Evolutionary conservation across 306 rosid genomes (phyloP), one percentile per base, ranked within the genome.

Genomic region (Spatholobus suberectus): DNA sequence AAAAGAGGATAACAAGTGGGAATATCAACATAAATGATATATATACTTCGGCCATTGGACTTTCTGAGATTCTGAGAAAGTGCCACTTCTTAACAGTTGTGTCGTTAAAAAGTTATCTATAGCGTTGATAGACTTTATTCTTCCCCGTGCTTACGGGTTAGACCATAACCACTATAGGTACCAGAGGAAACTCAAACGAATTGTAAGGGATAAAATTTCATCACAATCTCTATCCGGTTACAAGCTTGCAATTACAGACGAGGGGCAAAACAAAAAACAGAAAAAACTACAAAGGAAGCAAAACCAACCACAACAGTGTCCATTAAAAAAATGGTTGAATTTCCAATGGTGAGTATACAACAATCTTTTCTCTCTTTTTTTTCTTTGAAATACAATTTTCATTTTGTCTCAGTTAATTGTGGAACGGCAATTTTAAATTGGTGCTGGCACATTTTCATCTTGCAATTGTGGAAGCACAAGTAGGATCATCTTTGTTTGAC

Each of bases 401-500:
- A 70, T 65, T 37, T 73, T 41, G 70, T 40, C 58, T 41, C 80
- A 6, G 41, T 51, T 47, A 71, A 73, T 29, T 52, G 80, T 43
- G 59, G 82, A 55, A 81, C 35, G 41, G 18, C 38, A 68, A 85
- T 57, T 46, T 41, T 73, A 70, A 73, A 78, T 24, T 71, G 61
- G 76, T 78, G 81, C 52, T 75, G 54, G 47, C 61, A 73, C 69
- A 73, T 34, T 83, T 75, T 91, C 85, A 93, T 90, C 91, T 88
- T 46, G 98, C 97, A 83, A 87, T 86, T 5, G 96, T 89, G 69
- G 94, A 86, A 82, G 93, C 88, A 83, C 89, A 82, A 38, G 92
- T 35, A 9, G 93, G 85, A 62, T 91, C 97, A 5, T 95, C 92
- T 81, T 89, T 90, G 84, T 81, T 94, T 24, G 94, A 82, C 98